Base-by-base conservation (phyloP, 2,329 filamentous ascomycete species). In the Fonsecaea pedrosoi region DNA sequence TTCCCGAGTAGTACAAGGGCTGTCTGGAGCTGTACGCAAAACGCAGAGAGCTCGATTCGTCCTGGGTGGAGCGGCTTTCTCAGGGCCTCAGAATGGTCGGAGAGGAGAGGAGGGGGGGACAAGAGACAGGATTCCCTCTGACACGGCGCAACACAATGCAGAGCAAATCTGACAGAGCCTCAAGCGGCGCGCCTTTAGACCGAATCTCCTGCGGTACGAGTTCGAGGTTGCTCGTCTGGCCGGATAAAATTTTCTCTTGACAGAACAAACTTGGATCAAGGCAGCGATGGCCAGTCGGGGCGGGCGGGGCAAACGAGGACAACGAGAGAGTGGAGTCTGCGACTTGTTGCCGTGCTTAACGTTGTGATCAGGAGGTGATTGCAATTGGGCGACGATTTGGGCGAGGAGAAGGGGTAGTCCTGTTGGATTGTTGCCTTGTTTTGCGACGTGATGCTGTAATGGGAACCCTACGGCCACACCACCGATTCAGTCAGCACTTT, bases 1-100 rank as follows among this genome's bases (percentile, higher is more conserved):
- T 72, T 69, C 69, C 69, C 69, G 65, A 72, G 70, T 72, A 65
- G 70, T 64, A 72, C 71, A 67, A 70, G 70, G 64, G 68, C 62
- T 67, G 62, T 68, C 65, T 61, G 65, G 45, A 63, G 59, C 62
- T 64, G 60, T 61, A 61, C 60, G 63, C 63, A 56, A 57, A 60
- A 70, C 61, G 66, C 64, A 61, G 60, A 59, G 60, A 65, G 66
- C 68, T 68, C 68, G 54, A 66, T 70, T 67, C 56, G 68, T 70
- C 53, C 32, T 67, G 62, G 25, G 68, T 70, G 68, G 68, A 70
- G 60, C 68, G 66, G 48, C 40, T 60, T 60, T 37, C 38, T 59
- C 59, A 67, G 64, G 61, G 62, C 60, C 61, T 60, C 61, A 50
- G 34, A 61, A 56, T 30, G 18, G 55, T 62, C 63, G 56, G 53